Evolutionary conservation across 768 basidiomycete genomes (phyloP).

Genomic region (Termitomyces sp.): DNA sequence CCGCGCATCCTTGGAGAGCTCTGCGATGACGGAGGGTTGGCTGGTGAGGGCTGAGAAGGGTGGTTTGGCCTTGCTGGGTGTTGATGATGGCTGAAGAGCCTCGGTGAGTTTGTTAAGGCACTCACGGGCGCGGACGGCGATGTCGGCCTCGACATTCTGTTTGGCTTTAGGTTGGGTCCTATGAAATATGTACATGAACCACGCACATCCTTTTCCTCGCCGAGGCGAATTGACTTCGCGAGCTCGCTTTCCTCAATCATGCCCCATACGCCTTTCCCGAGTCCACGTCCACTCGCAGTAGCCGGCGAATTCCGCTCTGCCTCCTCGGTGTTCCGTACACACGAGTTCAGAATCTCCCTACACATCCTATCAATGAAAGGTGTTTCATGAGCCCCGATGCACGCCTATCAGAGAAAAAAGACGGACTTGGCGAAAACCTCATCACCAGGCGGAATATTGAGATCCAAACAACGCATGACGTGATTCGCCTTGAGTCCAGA

Average conservation of each 20-base stretch:
- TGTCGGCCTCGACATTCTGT: slow-evolving; percentile 38
- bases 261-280: slow-evolving; percentile 70
- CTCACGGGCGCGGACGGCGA: slow-evolving; percentile 40
- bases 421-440: slow-evolving; percentile 69
- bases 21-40: slow-evolving; percentile 17
- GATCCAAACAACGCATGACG: slow-evolving; percentile 85
- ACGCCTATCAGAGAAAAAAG: not conserved
- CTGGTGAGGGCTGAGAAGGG: slow-evolving; percentile 14
- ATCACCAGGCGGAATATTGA: slow-evolving; percentile 84
- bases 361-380: slow-evolving; percentile 47
- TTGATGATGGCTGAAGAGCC: slow-evolving; percentile 7
- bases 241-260: slow-evolving; percentile 85
- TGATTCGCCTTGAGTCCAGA: slow-evolving; percentile 81
- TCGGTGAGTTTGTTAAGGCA: slow-evolving; percentile 34
- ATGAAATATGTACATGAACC: not conserved
- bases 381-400: not conserved
- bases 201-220: slow-evolving; percentile 49
- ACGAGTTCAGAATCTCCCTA: slow-evolving; percentile 84
- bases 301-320: slow-evolving; percentile 45
- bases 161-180: not conserved
- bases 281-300: slow-evolving; percentile 40
- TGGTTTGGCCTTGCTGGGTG: slow-evolving; percentile 1
- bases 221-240: slow-evolving; percentile 58
- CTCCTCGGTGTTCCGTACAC: slow-evolving; percentile 90
- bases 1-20: slow-evolving; percentile 41